These are phyloP conservation scores for Globisporangium paroecandrum DNA, from an alignment of 352 stramenopile species.

Conservation along the genomic window DNA sequence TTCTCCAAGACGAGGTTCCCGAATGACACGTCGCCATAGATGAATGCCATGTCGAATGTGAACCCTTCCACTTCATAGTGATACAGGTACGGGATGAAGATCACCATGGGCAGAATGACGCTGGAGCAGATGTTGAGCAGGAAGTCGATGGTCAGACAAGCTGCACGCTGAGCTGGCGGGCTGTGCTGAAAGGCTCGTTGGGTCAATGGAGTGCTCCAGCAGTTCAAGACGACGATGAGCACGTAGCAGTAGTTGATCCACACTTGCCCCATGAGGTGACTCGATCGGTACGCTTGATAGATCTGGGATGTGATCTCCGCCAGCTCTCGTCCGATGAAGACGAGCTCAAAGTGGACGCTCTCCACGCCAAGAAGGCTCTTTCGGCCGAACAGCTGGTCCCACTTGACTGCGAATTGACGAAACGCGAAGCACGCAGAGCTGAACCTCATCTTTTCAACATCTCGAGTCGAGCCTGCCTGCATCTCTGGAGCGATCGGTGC, in stretches of 20 bases:
- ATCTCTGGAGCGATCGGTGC: not conserved
- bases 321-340: conserved; percentile 6
- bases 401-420: not conserved
- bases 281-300: conserved; percentile 17
- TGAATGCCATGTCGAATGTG: conserved; percentile 27
- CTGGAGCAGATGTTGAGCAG: conserved; percentile 20
- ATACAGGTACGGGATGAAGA: conserved; percentile 30
- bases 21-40: conserved; percentile 46
- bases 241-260: conserved; percentile 26
- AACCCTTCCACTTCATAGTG: conserved; percentile 28
- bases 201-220: conserved; percentile 22
- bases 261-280: conserved; percentile 10
- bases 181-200: conserved; percentile 6
- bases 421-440: not conserved
- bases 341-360: not conserved
- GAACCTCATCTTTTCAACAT: not conserved
- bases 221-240: conserved; percentile 20
- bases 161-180: not conserved
- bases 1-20: conserved; percentile 39
- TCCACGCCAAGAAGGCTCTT: not conserved
- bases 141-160: conserved; percentile 16
- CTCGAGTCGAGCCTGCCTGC: not conserved
- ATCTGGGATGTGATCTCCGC: conserved; percentile 5
- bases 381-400: not conserved
- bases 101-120: conserved; percentile 28